Conservation (phyloP, 129 eudicot species). For the Solidago caesia region DNA sequence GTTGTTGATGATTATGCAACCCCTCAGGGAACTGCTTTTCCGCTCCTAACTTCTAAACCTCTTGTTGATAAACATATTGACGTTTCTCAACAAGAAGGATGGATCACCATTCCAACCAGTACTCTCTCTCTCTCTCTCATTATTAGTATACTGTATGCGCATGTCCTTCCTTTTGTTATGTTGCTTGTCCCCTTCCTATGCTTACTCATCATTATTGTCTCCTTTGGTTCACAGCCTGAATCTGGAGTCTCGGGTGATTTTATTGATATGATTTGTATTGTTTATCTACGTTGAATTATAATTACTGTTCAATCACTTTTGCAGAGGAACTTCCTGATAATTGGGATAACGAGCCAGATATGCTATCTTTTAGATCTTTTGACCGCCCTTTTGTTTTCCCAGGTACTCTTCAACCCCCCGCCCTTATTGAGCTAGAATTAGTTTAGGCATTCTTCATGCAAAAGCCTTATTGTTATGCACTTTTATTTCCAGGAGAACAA, state of each 20-base stretch:
- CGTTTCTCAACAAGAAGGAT: slow-evolving; percentile 75
- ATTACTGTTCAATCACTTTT: slow-evolving; percentile 15
- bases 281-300: not conserved
- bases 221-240: not conserved
- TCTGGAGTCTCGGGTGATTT: too few species aligned
- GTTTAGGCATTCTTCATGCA: not conserved
- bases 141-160: too few species aligned
- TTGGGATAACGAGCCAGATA: slow-evolving; percentile 73
- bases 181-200: too few species aligned
- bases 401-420: slow-evolving; percentile 40
- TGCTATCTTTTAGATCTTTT: slow-evolving; percentile 60
- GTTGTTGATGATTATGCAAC: slow-evolving; percentile 32
- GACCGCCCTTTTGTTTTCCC: slow-evolving; percentile 94
- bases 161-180: too few species aligned
- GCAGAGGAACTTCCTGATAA: slow-evolving; percentile 78
- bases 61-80: slow-evolving; percentile 58
- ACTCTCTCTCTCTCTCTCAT: slow-evolving; percentile 26
- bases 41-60: slow-evolving; percentile 33
- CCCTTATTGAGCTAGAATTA: not conserved
- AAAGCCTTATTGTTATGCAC: not conserved
- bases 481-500: slow-evolving; percentile 69
- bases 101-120: slow-evolving; percentile 82
- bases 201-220: not conserved
- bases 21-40: slow-evolving; percentile 10
- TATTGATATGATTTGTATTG: not conserved